phyloP scores from a whole-genome alignment of 2,329 filamentous ascomycete species.

The Macrophomina phaseolina region DNA sequence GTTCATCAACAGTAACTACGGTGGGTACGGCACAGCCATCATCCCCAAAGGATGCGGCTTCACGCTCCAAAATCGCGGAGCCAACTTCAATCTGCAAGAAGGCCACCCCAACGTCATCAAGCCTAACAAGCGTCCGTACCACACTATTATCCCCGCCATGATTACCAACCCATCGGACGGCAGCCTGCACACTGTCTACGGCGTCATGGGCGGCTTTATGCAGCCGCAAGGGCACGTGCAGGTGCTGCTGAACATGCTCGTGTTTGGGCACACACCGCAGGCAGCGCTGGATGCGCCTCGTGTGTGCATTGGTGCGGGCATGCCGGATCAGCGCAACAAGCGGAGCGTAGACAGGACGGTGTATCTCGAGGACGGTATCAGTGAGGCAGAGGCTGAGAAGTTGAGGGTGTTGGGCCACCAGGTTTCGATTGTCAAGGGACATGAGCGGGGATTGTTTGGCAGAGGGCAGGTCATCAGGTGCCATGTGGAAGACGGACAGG shows the following conservation, averaged over 20 bases:
- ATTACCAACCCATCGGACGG: constrained; percentile 78
- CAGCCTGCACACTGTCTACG: constrained; percentile 82
- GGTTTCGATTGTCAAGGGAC: constrained; percentile 70
- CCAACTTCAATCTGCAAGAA: constrained; percentile 74
- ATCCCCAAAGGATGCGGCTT: constrained; percentile 88
- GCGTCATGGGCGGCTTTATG: constrained; percentile 99
- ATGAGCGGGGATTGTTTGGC: constrained; percentile 74
- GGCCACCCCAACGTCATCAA: constrained; percentile 79
- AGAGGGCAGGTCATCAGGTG: constrained; percentile 84
- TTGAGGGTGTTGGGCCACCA: constrained; percentile 74
- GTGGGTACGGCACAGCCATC: constrained; percentile 85
- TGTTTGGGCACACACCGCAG: constrained; percentile 82
- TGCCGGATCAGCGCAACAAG: constrained; percentile 56
- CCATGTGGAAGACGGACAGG: constrained; percentile 74
- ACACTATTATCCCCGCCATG: constrained; percentile 95
- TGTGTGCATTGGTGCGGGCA: constrained; percentile 82
- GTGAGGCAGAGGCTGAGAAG: constrained; percentile 68
- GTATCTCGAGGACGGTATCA: constrained; percentile 83
- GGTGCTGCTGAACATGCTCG: constrained; percentile 85
- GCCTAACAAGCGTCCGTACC: constrained; percentile 88
- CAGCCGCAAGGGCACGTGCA: constrained; percentile 97
- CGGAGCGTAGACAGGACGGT: constrained; percentile 68
- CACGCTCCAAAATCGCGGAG: constrained; percentile 90
- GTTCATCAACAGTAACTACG: constrained; percentile 97
- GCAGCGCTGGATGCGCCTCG: constrained; percentile 88